These are phyloP conservation scores for Babesia ovata DNA, from an alignment of 169 alveolate genomes.

Conservation along the genomic window DNA sequence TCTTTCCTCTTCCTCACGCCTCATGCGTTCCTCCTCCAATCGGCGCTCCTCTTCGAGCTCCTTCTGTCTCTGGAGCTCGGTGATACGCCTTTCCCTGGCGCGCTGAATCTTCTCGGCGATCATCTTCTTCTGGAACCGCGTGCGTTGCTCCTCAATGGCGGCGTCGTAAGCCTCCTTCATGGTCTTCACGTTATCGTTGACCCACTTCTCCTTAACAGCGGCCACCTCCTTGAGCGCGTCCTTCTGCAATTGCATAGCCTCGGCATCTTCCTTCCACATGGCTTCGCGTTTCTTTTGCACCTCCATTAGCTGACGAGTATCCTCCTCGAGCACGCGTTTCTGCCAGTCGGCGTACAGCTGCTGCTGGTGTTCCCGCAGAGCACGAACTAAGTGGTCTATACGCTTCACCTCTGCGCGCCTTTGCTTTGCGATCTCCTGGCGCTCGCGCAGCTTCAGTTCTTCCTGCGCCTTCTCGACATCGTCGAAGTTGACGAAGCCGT, in stretches of 20 bases:
- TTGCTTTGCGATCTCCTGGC: slow-evolving; percentile 81
- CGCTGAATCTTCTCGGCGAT: slow-evolving; percentile 74
- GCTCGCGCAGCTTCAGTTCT: slow-evolving; percentile 76
- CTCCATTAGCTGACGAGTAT: slow-evolving; percentile 71
- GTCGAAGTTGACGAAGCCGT: slow-evolving; percentile 85
- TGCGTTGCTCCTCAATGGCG: slow-evolving; percentile 28
- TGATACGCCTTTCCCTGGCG: slow-evolving; percentile 77
- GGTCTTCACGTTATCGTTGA: slow-evolving; percentile 24
- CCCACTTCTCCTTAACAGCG: slow-evolving; percentile 74
- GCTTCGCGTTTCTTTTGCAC: slow-evolving; percentile 75
- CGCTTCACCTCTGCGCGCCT: slow-evolving; percentile 83
- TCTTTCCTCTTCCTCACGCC: slow-evolving; percentile 71
- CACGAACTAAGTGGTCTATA: slow-evolving; percentile 85
- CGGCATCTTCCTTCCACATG: slow-evolving; percentile 71
- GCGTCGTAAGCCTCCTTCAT: slow-evolving; percentile 35
- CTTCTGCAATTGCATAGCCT: slow-evolving; percentile 69
- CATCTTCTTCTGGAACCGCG: slow-evolving; percentile 31
- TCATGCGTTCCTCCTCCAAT: slow-evolving; percentile 76
- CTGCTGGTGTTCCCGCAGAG: slow-evolving; percentile 81
- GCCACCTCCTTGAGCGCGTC: slow-evolving; percentile 61
- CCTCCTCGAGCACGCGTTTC: slow-evolving; percentile 70
- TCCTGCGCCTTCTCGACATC: slow-evolving; percentile 87
- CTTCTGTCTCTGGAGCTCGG: slow-evolving; percentile 68
- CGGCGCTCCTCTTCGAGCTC: slow-evolving; percentile 79
- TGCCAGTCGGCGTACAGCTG: slow-evolving; percentile 73